Evolutionary conservation across 2,329 filamentous ascomycete species (phyloP), one percentile per base, ranked within the genome.

Genomic region (Sclerotinia nivalis): DNA sequence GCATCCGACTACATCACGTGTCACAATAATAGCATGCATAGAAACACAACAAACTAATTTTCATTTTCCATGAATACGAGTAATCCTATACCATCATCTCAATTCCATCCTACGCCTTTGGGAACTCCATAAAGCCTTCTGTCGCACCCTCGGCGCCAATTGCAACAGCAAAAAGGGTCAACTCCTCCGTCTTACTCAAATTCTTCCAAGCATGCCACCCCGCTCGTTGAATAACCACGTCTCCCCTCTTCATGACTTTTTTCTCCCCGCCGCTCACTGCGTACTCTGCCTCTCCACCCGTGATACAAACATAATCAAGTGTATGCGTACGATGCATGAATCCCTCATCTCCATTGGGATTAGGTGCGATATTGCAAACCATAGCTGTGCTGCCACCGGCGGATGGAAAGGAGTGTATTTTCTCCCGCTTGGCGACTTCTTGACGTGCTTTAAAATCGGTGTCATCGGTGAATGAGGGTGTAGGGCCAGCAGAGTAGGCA

Each of bases 191-290:
- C 56, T 45, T 59, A 40, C 74, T 74, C n/a, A 50, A 1, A 66
- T 76, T 76, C 20, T 76, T 75, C 81, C 82, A 84, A 22, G 72
- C 71, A 72, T 85, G 83, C 70, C 80, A 82, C 18, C 76, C 77
- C 0, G 81, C 83, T 52, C 80, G 76, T 71, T 83, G 80, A 0
- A 83, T 75, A 43, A 82, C 74, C 31, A 80, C 72, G 40, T 83
- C 81, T 22, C 82, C 82, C 9, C 73, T 73, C 55, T 71, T 72
- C 2, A 83, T 25, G 5, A 76, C 76, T 71, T 75, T 81, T 74
- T 79, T 80, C 69, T 80, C 80, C 10, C 81, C 81, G 7, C 76
- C 73, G 58, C 82, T 81, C 0, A 82, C 75, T 5, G 54, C 71
- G 8, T 82, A 73, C 6, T 80, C 79, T 20, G 82, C 77, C 73